These are phyloP conservation scores for Paraleonurus japonicus DNA, from an alignment of 257 asterid genomes.

Conservation along the genomic window DNA sequence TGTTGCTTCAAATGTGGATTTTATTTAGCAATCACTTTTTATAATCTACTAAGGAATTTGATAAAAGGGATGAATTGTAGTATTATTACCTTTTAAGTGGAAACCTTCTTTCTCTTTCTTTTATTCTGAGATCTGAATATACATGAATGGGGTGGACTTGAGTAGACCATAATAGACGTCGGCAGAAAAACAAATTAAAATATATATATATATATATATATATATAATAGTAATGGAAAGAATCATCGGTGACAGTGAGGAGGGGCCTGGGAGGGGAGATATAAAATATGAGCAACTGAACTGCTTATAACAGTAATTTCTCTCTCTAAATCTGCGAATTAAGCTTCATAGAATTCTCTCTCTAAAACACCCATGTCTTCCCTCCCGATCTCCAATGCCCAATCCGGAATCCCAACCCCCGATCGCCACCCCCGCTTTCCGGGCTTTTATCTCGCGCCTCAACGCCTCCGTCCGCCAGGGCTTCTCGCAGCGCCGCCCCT, in stretches of 20 bases:
- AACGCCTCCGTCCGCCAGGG: slow-evolving; percentile 60
- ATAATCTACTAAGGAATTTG: neutral
- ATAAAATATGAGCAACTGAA: neutral
- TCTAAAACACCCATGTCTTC: slow-evolving; percentile 44
- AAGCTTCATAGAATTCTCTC: slow-evolving; percentile 9
- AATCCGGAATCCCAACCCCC: slow-evolving; percentile 52
- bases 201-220: too few relatives aligned
- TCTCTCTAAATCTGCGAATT: slow-evolving; percentile 1
- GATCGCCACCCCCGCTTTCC: slow-evolving; percentile 72
- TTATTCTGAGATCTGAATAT: too few relatives aligned
- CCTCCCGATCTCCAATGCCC: slow-evolving; percentile 69
- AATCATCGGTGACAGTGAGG: too few relatives aligned
- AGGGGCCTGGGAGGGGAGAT: too few relatives aligned
- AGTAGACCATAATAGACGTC: too few relatives aligned
- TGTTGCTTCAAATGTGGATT: neutral
- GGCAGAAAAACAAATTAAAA: too few relatives aligned
- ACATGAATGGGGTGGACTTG: too few relatives aligned
- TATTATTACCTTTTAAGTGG: too few relatives aligned
- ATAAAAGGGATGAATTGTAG: too few relatives aligned
- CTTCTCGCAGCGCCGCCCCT: slow-evolving; percentile 86
- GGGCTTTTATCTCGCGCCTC: slow-evolving; percentile 68
- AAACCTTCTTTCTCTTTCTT: too few relatives aligned
- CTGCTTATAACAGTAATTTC: neutral
- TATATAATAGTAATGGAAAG: too few relatives aligned
- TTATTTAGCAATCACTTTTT: neutral